These are phyloP conservation scores for Hymenochaete sp. DNA, from an alignment of 1,284 basidiomycete genomes.

Conservation along the genomic window DNA sequence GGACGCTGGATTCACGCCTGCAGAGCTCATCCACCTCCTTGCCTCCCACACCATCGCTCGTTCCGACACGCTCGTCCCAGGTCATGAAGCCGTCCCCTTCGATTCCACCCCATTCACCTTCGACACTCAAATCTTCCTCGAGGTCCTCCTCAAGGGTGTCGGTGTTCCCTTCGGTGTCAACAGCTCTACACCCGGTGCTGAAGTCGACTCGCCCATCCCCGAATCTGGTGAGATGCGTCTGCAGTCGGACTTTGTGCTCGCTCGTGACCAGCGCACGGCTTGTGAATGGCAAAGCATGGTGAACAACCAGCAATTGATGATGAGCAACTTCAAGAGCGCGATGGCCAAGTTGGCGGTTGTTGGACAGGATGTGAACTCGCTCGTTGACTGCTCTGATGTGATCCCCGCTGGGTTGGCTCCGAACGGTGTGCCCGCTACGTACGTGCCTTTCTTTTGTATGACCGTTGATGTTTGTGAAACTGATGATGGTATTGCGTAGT, in stretches of 20 bases:
- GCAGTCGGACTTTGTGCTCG: constrained; percentile 18
- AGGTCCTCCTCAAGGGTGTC: constrained; percentile 18
- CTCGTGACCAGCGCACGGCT: constrained; percentile 18
- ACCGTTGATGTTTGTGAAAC: neutral
- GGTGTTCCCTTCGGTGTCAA: constrained; percentile 19
- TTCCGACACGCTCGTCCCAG: constrained; percentile 18
- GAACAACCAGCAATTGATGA: constrained; percentile 18
- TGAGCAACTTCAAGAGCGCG: constrained; percentile 15
- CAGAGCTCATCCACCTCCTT: constrained; percentile 27
- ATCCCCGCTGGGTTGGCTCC: constrained; percentile 12
- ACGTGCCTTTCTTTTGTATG: neutral
- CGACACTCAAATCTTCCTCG: constrained; percentile 20
- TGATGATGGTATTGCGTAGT: neutral
- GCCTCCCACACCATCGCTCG: constrained; percentile 19
- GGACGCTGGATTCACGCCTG: constrained; percentile 24
- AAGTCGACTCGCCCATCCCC: constrained; percentile 11
- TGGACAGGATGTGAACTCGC: constrained; percentile 15
- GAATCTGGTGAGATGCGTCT: constrained; percentile 15
- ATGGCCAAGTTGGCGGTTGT: constrained; percentile 18
- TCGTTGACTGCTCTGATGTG: constrained; percentile 19
- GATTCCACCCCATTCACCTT: constrained; percentile 22
- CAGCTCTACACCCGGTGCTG: constrained; percentile 8
- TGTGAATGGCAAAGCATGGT: constrained; percentile 18
- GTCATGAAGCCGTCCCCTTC: constrained; percentile 18
- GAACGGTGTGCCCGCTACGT: constrained; percentile 16